Conservation (phyloP, 2,329 filamentous ascomycete species). For the Diaporthe citri region DNA sequence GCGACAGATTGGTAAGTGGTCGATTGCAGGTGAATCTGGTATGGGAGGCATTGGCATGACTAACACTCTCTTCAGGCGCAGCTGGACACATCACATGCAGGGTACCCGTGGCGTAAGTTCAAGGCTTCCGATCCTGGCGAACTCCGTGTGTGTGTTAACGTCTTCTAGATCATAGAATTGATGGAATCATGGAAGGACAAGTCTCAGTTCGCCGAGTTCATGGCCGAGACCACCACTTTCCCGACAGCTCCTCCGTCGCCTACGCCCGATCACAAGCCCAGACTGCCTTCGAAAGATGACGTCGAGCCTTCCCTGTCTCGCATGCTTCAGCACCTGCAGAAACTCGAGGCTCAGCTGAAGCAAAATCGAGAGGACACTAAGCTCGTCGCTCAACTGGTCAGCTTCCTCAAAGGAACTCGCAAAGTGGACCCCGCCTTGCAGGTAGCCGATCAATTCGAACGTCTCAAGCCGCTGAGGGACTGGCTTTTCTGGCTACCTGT, state of each 20-base stretch:
- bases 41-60: neutral
- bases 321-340: slow-evolving; percentile 75
- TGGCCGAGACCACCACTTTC: slow-evolving; percentile 82
- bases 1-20: slow-evolving; percentile 89
- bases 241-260: slow-evolving; percentile 75
- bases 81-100: slow-evolving; percentile 93
- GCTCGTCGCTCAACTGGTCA: slow-evolving; percentile 76
- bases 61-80: slow-evolving; percentile 73
- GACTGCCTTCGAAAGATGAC: slow-evolving; percentile 77
- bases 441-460: slow-evolving; percentile 88
- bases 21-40: neutral
- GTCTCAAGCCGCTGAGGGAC: slow-evolving; percentile 86
- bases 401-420: slow-evolving; percentile 79
- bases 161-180: slow-evolving; percentile 80
- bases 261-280: slow-evolving; percentile 70
- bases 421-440: slow-evolving; percentile 77
- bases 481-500: slow-evolving; percentile 98
- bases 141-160: neutral
- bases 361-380: slow-evolving; percentile 78
- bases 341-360: slow-evolving; percentile 76
- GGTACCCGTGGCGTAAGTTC: slow-evolving; percentile 85
- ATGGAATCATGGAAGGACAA: slow-evolving; percentile 95
- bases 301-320: slow-evolving; percentile 73
- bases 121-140: neutral
- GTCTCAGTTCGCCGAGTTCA: slow-evolving; percentile 86